Conservation (phyloP, 1,284 basidiomycete genomes). For the Tetrapyrgos nigripes region DNA sequence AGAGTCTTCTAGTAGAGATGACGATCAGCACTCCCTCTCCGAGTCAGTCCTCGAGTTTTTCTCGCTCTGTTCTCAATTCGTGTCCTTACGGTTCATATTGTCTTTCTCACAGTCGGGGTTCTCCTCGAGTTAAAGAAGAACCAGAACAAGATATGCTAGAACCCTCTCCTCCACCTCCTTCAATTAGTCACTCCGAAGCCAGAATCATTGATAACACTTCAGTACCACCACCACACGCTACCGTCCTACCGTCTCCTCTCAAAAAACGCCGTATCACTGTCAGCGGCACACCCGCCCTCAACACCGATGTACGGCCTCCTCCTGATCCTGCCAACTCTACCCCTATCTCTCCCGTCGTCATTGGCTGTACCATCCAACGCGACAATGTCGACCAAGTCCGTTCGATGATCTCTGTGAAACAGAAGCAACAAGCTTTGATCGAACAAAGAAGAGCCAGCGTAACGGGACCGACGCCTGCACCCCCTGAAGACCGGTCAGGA, state of each 20-base stretch:
- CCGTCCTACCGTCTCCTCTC: conserved; percentile 54
- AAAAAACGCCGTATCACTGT: conserved; percentile 77
- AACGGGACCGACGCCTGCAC: conserved; percentile 45
- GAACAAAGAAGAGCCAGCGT: conserved; percentile 70
- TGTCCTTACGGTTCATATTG: conserved; percentile 26
- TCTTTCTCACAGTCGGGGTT: conserved; percentile 42
- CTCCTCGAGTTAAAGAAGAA: conserved; percentile 69
- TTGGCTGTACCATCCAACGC: conserved; percentile 63
- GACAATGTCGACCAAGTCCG: conserved; percentile 72
- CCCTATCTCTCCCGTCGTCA: conserved; percentile 69
- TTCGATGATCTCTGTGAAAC: conserved; percentile 66
- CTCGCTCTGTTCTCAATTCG: conserved; percentile 18
- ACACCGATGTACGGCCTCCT: conserved; percentile 54
- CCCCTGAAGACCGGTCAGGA: conserved; percentile 29
- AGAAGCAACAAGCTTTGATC: conserved; percentile 72
- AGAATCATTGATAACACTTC: conserved; percentile 28
- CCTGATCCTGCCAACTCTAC: conserved; percentile 54
- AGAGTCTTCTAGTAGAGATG: conserved; percentile 41
- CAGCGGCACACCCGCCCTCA: conserved; percentile 61
- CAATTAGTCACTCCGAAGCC: conserved; percentile 15
- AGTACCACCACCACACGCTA: conserved; percentile 45
- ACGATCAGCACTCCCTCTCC: conserved; percentile 42
- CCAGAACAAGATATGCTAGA: conserved; percentile 56
- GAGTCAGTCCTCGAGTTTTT: conserved; percentile 45
- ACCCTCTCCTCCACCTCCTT: conserved; percentile 37